Evolutionary conservation across 2,329 filamentous ascomycete species (phyloP), one percentile per base, ranked within the genome.

Genomic region (Fusarium veterinarium): DNA sequence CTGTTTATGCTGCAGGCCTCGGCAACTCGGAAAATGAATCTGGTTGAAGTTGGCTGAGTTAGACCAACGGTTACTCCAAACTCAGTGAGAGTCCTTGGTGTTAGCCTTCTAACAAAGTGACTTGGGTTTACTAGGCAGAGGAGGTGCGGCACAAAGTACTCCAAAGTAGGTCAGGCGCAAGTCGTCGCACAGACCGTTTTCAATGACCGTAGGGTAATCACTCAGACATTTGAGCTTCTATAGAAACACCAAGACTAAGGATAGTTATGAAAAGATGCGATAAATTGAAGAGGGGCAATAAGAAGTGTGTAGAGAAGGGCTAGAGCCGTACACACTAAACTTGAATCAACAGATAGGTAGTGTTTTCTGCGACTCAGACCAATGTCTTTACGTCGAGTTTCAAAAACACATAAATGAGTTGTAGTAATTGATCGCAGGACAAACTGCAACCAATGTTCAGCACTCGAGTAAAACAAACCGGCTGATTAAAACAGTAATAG

Each of bases 111-210:
- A 52, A 38, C 33, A 20, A 16, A 38, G 5, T 2, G 33, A 23
- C 46, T 23, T 49, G 0, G 1, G 6, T 1, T 3, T 10, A 10
- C 12, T 12, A 2, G 4, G 8, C 0, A 9, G 17, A 8, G 4
- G 0, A 20, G 14, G 28, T 31, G 10, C 10, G 1, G 20, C 0
- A 3, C 1, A 19, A 49, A 28, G 46, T 49, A 49, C 16, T 19
- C 4, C 0, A 5, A 5, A 1, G 10, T 49, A 49, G 2, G n/a
- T 0, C 16, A 23, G n/a, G n/a, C n/a, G 16, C 11, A 33, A 2
- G 4, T 13, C 1, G 5, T 23, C 1, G 4, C 30, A 49, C 30
- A 11, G n/a, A 33, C 16, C 16, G 8, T 19, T 23, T 3, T 19
- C 7, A 9, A 23, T 33, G 30, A 33, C n/a, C 16, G 20, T 33